phyloP scores from a whole-genome alignment of 2,329 filamentous ascomycete genomes.

The Magnaporthales sp. region DNA sequence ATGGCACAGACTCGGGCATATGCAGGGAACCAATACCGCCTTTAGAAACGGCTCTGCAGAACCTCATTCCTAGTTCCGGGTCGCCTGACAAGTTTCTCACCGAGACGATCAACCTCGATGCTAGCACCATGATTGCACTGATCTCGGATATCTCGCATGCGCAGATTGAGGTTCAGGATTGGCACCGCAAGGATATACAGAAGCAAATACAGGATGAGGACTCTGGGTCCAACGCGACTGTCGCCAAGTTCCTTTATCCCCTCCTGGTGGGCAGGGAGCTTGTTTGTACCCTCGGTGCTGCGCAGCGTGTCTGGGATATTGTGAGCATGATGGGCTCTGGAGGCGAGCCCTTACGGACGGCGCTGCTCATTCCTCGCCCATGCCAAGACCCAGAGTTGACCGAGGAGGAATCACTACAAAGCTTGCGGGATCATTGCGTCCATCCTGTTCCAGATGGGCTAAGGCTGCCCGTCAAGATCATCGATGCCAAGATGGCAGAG shows the following conservation, averaged over 20 bases:
- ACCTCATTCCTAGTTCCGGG: slow-evolving; percentile 13
- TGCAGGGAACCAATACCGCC: slow-evolving; percentile 11
- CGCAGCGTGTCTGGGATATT: slow-evolving; percentile 57
- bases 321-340: slow-evolving; percentile 54
- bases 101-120: slow-evolving; percentile 49
- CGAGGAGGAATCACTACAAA: slow-evolving; percentile 14
- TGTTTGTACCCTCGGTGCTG: slow-evolving; percentile 59
- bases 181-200: slow-evolving; percentile 48
- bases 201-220: slow-evolving; percentile 58
- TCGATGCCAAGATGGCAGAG: slow-evolving; percentile 33
- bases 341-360: slow-evolving; percentile 49
- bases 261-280: slow-evolving; percentile 46
- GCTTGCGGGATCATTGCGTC: slow-evolving; percentile 25
- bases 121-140: slow-evolving; percentile 63
- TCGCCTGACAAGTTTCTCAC: slow-evolving; percentile 13
- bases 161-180: slow-evolving; percentile 23
- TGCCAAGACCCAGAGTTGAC: neutral
- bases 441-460: slow-evolving; percentile 27
- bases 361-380: slow-evolving; percentile 35
- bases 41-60: slow-evolving; percentile 12
- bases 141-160: slow-evolving; percentile 65
- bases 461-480: slow-evolving; percentile 48
- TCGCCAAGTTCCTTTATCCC: slow-evolving; percentile 50
- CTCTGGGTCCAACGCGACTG: slow-evolving; percentile 46
- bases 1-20: slow-evolving; percentile 18